phyloP scores from a whole-genome alignment of 208 protist genomes.

The Kentomonas sorsogonicus region DNA sequence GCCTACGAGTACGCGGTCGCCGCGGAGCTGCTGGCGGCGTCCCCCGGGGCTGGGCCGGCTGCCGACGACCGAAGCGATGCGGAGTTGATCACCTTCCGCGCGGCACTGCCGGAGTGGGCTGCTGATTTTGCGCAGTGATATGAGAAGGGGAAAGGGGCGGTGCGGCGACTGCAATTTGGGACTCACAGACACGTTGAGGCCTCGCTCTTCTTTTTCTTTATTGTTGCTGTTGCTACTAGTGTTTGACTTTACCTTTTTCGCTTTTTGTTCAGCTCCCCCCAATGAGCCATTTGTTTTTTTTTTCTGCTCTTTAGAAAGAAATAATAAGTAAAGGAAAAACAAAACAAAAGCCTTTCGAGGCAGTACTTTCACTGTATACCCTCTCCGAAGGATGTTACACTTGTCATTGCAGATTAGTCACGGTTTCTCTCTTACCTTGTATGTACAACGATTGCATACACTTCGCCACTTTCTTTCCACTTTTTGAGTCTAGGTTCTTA shows the following conservation, averaged over 20 bases:
- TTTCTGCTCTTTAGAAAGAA: not conserved
- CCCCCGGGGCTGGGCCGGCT: not conserved
- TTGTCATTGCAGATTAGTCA: too few species aligned
- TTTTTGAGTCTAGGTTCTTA: slow-evolving; percentile 1
- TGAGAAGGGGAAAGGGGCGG: slow-evolving; percentile 10
- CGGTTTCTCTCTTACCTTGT: not conserved
- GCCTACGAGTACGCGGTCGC: slow-evolving; percentile 65
- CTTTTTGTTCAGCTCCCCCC: not conserved
- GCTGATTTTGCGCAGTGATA: not conserved
- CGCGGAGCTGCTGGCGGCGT: slow-evolving; percentile 18
- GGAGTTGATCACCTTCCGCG: not conserved
- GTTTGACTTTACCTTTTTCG: not conserved
- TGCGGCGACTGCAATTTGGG: slow-evolving; percentile 8
- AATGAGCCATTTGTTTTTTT: not conserved
- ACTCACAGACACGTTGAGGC: not conserved
- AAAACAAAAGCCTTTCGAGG: not conserved
- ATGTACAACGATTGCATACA: not conserved
- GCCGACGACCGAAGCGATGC: not conserved
- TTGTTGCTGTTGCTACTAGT: slow-evolving; percentile 4
- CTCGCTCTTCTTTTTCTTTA: slow-evolving; percentile 1
- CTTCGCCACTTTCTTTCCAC: not conserved
- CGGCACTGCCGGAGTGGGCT: not conserved
- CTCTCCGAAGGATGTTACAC: not conserved
- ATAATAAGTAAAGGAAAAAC: not conserved
- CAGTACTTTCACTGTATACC: not conserved